These are phyloP conservation scores for Tetradesmus obliquus DNA, from an alignment of 139 green algal genomes.

Conservation along the genomic window DNA sequence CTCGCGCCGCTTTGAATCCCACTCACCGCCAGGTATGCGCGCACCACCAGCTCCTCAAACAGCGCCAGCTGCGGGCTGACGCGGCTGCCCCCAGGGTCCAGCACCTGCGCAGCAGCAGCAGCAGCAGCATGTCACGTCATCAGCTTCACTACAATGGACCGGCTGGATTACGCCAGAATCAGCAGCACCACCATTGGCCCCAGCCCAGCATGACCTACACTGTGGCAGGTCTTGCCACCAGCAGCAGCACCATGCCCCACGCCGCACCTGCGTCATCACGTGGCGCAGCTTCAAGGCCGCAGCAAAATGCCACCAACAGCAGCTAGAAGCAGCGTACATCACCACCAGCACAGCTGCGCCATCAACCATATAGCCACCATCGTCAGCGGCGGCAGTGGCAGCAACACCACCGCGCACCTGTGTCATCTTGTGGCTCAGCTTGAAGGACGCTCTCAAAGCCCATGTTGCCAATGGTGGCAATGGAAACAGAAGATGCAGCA, in stretches of 20 bases:
- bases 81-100: conserved; percentile 75
- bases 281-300: no score
- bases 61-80: conserved; percentile 41
- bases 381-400: background rate
- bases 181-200: background rate
- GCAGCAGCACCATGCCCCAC: no score
- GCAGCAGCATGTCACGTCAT: background rate
- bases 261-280: no score
- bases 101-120: conserved; percentile 66
- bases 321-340: no score
- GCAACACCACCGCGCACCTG: conserved; percentile 30
- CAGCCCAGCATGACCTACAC: background rate
- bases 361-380: no score
- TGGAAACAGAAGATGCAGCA: background rate
- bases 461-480: conserved; percentile 65
- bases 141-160: background rate
- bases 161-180: background rate
- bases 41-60: conserved; percentile 66
- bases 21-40: conserved; percentile 70
- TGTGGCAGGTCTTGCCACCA: no score
- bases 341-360: no score
- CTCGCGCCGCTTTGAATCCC: background rate
- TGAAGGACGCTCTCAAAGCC: conserved; percentile 96
- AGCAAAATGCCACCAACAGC: no score
- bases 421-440: conserved; percentile 96